Evolutionary conservation across 441 rosid species (phyloP), one percentile per base, ranked within the genome.

Genomic region (Viola pubescens): DNA sequence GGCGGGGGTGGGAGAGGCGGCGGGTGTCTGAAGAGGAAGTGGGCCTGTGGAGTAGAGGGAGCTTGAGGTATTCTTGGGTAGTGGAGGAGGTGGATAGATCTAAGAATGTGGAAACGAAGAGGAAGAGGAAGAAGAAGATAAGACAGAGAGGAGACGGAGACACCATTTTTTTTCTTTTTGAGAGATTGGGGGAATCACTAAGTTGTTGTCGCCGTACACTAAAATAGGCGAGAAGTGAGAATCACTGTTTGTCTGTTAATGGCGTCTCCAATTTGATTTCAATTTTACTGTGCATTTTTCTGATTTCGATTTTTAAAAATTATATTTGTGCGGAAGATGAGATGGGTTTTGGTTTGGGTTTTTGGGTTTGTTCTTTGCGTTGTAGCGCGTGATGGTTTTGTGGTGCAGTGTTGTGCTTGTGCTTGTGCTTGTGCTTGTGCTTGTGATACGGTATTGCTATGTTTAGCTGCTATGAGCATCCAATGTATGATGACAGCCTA

Each of bases 1-100:
- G 67, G 13, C 50, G 73, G 60, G 66, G 73, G 54, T 49, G 61
- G 58, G 70, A 72, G 59, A 80, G 79, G 43, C 84, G 87, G 71
- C 67, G 75, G 73, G 66, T 60, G 68, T 82, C 87, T 60, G 60
- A 54, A 55, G 79, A 70, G 77, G 66, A 11, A 63, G 62, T 37
- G 85, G 80, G 39, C 74, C 65, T 76, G 54, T 78, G 89, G 58
- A 80, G 70, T 34, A 87, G 68, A 9, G 95, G 91, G 69, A 89
- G 89, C 58, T 79, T 83, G 0, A 87, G 68, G 65, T 74, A 82
- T 37, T 74, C 70, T 8, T 51, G 52, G 46, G 63, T 48, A 6
- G 56, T 53, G 26, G 79, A 71, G 60, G 9, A 7, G 1, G 61
- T 66, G 58, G 49, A 74, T 63, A 61, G 67, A 61, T 51, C 55